Evolutionary conservation across 352 stramenopile species (phyloP), one percentile per base, ranked within the genome.

Genomic region (Aphanomyces astaci): DNA sequence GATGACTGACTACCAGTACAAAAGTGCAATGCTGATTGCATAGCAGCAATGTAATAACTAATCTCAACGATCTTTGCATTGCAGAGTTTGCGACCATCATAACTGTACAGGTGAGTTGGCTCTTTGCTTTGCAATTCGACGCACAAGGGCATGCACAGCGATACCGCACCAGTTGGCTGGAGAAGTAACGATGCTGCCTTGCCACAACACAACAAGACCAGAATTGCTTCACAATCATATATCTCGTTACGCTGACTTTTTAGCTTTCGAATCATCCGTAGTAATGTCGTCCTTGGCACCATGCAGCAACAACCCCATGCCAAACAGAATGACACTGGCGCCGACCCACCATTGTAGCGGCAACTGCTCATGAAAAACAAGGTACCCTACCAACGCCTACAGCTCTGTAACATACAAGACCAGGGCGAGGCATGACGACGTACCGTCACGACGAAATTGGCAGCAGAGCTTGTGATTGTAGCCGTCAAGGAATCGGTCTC

Each of bases 401-500:
- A 30, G 5, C n/a, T n/a, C n/a, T 46, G 39, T 9, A 57, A 3
- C 13, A 53, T 25, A 27, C 19, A 9, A 22, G 25, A 48, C 3
- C n/a, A 68, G 49, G 28, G 27, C 40, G 25, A 33, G 5, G 43
- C 4, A 19, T 22, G 1, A 59, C 39, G n/a, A 39, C 45, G 19
- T 43, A 86, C 80, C 24, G 86, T 90, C 32, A 92, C 66, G 73
- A 92, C 82, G 55, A 94, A 94, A 75, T 94, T 94, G 45, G 85
- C 76, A 2, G 84, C 77, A 4, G 84, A 79, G 54, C 84, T 92
- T 3, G 86, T 92, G 73, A 94, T 82, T 0, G 86, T 94, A 9
- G 86, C 84, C 1, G 86, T 94, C 24, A 94, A 79, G 22, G 86
- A 94, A 73, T 94, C 86, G 15, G 86, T 92, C 72, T 92, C 84